phyloP scores from a whole-genome alignment of 2,329 filamentous ascomycete species.

The Elsinoe ampelina region DNA sequence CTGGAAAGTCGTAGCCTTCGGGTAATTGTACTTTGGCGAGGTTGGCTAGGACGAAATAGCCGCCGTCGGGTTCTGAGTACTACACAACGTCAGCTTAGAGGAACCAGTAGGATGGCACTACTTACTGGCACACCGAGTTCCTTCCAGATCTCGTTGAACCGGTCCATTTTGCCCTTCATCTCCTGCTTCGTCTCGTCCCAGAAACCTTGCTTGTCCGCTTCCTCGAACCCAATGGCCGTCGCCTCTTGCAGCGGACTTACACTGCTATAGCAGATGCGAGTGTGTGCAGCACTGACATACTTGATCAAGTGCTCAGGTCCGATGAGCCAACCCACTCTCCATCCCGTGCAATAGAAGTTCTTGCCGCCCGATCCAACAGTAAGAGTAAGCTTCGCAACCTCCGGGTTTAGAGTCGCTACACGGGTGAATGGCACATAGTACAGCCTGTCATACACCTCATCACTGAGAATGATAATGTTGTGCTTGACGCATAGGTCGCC shows the following conservation, averaged over 20 bases:
- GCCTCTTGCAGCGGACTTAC: slow-evolving; percentile 93
- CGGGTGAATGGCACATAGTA: slow-evolving; percentile 94
- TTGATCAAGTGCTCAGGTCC: slow-evolving; percentile 82
- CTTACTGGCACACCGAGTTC: slow-evolving; percentile 37
- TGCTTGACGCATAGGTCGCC: slow-evolving; percentile 85
- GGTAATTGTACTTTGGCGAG: slow-evolving; percentile 80
- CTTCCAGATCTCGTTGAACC: slow-evolving; percentile 61
- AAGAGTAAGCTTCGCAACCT: slow-evolving; percentile 77
- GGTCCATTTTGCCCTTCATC: slow-evolving; percentile 82
- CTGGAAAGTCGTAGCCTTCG: slow-evolving; percentile 74
- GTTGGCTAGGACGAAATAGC: slow-evolving; percentile 96
- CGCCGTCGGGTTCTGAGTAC: slow-evolving; percentile 89
- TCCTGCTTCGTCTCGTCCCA: slow-evolving; percentile 76
- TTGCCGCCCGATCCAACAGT: slow-evolving; percentile 96
- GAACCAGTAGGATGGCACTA: not conserved
- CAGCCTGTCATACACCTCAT: slow-evolving; percentile 76
- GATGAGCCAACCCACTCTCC: slow-evolving; percentile 93
- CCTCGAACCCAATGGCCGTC: slow-evolving; percentile 84
- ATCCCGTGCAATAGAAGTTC: slow-evolving; percentile 96
- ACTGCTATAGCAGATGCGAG: slow-evolving; percentile 88
- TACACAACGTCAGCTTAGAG: slow-evolving; percentile 17
- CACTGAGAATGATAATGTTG: slow-evolving; percentile 68
- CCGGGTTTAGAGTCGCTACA: slow-evolving; percentile 80
- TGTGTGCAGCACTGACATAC: slow-evolving; percentile 86
- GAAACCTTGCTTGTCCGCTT: slow-evolving; percentile 76